A percentile compares a stretch with the other conserved stretches of the same genome.
Evolutionary conservation across 768 basidiomycete genomes (phyloP).

Genomic region (Candolleomyces efflorescens): DNA sequence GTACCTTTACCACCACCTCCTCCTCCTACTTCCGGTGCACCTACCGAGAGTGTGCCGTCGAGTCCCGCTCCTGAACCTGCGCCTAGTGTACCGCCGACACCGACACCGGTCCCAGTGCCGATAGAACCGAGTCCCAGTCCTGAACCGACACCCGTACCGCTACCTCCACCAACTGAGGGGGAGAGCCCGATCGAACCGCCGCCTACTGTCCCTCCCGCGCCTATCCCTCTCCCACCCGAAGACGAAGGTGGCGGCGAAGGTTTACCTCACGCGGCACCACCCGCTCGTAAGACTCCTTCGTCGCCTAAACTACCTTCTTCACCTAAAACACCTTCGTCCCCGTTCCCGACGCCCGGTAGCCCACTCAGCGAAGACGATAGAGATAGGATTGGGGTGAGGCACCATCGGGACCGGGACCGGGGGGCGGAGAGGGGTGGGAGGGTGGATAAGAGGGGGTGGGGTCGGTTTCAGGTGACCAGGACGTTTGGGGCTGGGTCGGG

Average conservation of each 20-base stretch:
- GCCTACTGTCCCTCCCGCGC: background rate
- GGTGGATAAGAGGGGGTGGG: background rate
- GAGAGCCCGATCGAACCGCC: background rate
- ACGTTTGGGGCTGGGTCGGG: background rate
- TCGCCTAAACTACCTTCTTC: background rate
- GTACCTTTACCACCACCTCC: too few species aligned
- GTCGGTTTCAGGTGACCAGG: background rate
- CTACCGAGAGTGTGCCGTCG: too few species aligned
- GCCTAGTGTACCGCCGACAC: too few species aligned
- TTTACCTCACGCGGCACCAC: background rate
- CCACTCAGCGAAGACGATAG: background rate
- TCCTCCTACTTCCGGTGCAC: too few species aligned
- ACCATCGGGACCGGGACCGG: background rate
- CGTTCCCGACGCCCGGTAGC: background rate
- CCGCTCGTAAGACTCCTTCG: background rate
- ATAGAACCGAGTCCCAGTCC: too few species aligned
- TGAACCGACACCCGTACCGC: too few species aligned
- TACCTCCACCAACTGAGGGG: background rate
- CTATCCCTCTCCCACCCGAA: background rate
- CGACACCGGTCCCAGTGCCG: too few species aligned
- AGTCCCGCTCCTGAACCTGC: too few species aligned
- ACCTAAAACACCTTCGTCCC: conserved; percentile 7
- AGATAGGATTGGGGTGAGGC: background rate
- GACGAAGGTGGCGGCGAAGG: too few species aligned
- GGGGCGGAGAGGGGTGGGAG: background rate